Conservation (phyloP, 164 flowering plant genomes). For the Santalum album region DNA sequence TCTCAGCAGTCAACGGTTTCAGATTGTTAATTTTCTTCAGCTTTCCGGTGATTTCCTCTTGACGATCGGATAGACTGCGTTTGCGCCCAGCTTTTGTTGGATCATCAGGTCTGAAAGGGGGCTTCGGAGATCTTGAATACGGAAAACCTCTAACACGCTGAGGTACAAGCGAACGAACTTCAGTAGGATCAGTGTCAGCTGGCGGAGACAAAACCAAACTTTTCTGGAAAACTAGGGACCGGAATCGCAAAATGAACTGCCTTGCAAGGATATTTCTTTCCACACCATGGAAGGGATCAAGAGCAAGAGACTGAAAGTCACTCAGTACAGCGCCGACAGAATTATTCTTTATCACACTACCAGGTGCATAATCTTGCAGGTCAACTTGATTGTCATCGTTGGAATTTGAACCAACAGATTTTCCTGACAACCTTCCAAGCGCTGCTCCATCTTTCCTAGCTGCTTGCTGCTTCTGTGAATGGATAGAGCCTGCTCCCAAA, state of each 20-base stretch:
- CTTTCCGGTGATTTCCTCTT: conserved; percentile 53
- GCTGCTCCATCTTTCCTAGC: conserved; percentile 17
- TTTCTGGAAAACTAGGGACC: conserved; percentile 76
- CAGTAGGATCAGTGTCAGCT: conserved; percentile 30
- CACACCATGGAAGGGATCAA: conserved; percentile 61
- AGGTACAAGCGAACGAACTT: no score
- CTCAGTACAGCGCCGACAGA: conserved; percentile 22
- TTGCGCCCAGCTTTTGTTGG: conserved; percentile 71
- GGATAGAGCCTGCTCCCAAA: conserved; percentile 15
- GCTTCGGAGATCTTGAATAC: conserved; percentile 26
- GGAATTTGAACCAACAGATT: conserved; percentile 16
- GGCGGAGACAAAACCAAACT: conserved; percentile 43
- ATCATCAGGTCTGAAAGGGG: conserved; percentile 44
- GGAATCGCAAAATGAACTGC: conserved; percentile 50
- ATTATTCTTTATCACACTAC: no score
- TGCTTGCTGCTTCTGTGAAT: conserved; percentile 22
- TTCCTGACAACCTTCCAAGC: conserved; percentile 23
- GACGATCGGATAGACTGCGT: conserved; percentile 66
- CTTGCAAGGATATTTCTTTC: conserved; percentile 32
- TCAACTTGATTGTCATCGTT: conserved; percentile 18
- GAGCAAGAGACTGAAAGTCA: conserved; percentile 63
- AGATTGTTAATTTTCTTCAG: conserved; percentile 47
- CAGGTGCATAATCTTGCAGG: conserved; percentile 15
- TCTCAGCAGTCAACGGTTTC: conserved; percentile 44
- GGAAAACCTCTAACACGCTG: conserved; percentile 19